Conservation (phyloP, 345 rosid species). For the Viola odorata region DNA sequence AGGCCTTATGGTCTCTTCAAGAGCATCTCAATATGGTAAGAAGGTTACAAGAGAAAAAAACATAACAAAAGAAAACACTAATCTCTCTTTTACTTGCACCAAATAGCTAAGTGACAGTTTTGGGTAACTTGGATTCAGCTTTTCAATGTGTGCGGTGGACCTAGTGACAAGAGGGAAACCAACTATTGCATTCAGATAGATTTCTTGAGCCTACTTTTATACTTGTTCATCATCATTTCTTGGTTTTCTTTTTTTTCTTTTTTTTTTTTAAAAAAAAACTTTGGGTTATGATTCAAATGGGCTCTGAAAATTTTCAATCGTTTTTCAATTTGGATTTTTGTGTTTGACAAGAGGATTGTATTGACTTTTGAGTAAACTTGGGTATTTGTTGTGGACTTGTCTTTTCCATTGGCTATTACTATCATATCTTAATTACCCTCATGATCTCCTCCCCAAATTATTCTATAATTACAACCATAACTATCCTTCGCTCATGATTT, state of each 20-base stretch:
- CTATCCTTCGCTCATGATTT: no score
- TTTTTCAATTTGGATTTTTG: constrained; percentile 1
- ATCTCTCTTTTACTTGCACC: constrained; percentile 15
- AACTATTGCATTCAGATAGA: constrained; percentile 19
- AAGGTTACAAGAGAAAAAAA: constrained; percentile 42
- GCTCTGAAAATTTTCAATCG: constrained; percentile 31
- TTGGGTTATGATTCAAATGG: constrained; percentile 5
- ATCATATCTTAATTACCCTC: background rate
- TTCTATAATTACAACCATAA: no score
- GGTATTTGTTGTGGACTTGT: constrained; percentile 5
- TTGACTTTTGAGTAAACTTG: constrained; percentile 1
- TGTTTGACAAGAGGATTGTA: constrained; percentile 9
- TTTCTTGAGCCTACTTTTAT: constrained; percentile 21
- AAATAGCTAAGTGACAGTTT: constrained; percentile 38
- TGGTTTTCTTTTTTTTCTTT: background rate
- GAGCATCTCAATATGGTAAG: constrained; percentile 29
- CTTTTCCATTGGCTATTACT: constrained; percentile 12
- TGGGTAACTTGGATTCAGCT: constrained; percentile 32
- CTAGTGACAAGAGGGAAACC: constrained; percentile 9
- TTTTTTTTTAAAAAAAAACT: no score
- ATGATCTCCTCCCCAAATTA: no score
- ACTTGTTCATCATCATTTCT: background rate
- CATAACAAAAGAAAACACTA: constrained; percentile 10
- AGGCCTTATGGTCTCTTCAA: constrained; percentile 13
- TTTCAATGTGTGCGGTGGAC: constrained; percentile 17